phyloP scores from a whole-genome alignment of 225 moss, liverwort and hornwort genomes.

The Anthoceros angustus region DNA sequence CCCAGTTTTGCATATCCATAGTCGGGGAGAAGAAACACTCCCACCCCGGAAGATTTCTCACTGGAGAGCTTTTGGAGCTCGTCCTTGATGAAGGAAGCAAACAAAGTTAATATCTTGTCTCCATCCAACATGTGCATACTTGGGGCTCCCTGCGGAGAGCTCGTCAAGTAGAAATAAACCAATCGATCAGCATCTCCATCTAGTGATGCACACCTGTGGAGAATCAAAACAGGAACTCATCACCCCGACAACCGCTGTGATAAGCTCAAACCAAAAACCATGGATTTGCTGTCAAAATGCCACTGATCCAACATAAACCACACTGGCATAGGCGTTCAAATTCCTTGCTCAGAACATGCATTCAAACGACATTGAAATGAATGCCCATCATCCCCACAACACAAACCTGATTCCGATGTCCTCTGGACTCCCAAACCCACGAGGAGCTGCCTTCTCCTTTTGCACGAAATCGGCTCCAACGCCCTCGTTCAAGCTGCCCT shows the following conservation, averaged over 20 bases:
- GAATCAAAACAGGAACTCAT: neutral
- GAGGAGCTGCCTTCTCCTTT: constrained; percentile 62
- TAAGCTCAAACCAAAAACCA: neutral
- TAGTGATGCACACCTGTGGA: constrained; percentile 66
- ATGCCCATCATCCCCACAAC: neutral
- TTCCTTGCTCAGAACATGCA: no score
- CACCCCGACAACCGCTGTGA: neutral
- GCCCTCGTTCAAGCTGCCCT: constrained; percentile 48
- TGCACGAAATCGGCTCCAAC: constrained; percentile 95
- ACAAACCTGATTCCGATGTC: constrained; percentile 41
- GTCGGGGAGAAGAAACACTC: constrained; percentile 21
- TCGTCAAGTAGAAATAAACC: constrained; percentile 65
- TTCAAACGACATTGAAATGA: neutral
- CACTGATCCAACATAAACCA: no score
- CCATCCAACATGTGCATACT: constrained; percentile 62
- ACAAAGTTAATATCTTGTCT: constrained; percentile 79
- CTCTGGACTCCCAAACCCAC: constrained; percentile 31
- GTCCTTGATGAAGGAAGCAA: constrained; percentile 60
- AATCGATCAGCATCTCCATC: constrained; percentile 98
- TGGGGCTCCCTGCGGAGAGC: constrained; percentile 8
- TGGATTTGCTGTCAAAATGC: no score
- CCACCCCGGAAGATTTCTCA: constrained; percentile 9
- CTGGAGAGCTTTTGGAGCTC: constrained; percentile 43
- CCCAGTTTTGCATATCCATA: constrained; percentile 59
- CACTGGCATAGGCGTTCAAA: no score